Conservation (phyloP, 78 protist species). For the Planoprotostelium fungivorum region DNA sequence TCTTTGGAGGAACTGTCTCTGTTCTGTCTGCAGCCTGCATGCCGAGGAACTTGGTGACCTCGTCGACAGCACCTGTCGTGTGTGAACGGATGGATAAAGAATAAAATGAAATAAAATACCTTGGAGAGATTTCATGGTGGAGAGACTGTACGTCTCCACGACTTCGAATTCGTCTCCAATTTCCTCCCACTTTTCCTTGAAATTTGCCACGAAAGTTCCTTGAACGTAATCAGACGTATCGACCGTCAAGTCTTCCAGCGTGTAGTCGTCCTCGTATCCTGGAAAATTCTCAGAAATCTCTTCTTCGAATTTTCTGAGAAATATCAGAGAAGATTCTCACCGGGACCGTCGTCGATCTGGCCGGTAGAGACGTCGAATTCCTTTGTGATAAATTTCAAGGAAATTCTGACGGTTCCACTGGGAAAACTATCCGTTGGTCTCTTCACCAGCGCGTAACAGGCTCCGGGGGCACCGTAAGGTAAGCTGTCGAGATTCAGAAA, state of each 20-base stretch:
- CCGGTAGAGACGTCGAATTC: slow-evolving; percentile 80
- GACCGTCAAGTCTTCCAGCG: slow-evolving; percentile 60
- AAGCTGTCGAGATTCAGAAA: slow-evolving; percentile 12
- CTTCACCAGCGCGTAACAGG: slow-evolving; percentile 29
- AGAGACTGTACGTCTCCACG: slow-evolving; percentile 57
- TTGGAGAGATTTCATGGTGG: slow-evolving; percentile 46
- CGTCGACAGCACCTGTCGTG: slow-evolving; percentile 45
- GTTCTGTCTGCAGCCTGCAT: slow-evolving; percentile 75
- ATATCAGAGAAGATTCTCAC: not conserved
- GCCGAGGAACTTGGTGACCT: slow-evolving; percentile 62
- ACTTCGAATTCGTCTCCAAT: slow-evolving; percentile 53
- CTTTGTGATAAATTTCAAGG: slow-evolving; percentile 58
- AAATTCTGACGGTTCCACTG: slow-evolving; percentile 21
- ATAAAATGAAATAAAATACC: not conserved
- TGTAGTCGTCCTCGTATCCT: slow-evolving; percentile 74
- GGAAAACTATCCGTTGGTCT: slow-evolving; percentile 17
- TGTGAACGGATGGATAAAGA: not conserved
- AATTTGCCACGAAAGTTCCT: slow-evolving; percentile 39
- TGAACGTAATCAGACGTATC: slow-evolving; percentile 55
- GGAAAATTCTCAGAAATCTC: not conserved
- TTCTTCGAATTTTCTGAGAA: not conserved
- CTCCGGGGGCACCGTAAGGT: slow-evolving; percentile 19
- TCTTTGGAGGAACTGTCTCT: slow-evolving; percentile 31
- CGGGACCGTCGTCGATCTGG: slow-evolving; percentile 44
- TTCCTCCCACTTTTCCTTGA: slow-evolving; percentile 66